Percentiles rank a stretch among this genome's conserved stretches.
Conservation (phyloP, 208 protist species). For the Leishmania tropica region DNA sequence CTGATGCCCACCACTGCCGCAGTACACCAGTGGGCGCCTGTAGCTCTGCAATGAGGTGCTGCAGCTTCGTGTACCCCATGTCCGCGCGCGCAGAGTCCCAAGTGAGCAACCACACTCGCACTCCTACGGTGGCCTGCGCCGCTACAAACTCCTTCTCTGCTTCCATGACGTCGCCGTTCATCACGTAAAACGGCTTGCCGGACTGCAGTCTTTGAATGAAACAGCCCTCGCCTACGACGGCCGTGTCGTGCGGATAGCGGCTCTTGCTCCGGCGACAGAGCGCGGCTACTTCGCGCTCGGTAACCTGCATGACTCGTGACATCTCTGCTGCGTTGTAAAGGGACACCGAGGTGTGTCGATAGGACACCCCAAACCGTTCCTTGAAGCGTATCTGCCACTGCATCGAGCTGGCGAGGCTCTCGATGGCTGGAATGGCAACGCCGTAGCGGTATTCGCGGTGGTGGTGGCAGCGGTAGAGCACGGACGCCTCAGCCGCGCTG, state of each 20-base stretch:
- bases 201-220: conserved; percentile 39
- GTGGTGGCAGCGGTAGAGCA: conserved; percentile 41
- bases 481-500: conserved; percentile 26
- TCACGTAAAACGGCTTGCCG: conserved; percentile 50
- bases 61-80: conserved; percentile 17
- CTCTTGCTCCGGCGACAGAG: conserved; percentile 21
- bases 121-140: conserved; percentile 8
- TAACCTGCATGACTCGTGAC: conserved; percentile 16
- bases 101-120: conserved; percentile 25
- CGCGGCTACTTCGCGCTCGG: conserved; percentile 22
- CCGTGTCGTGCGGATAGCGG: conserved; percentile 20
- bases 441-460: conserved; percentile 57
- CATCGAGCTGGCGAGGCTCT: conserved; percentile 25
- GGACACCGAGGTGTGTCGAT: conserved; percentile 11
- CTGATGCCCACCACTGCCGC: conserved; percentile 8
- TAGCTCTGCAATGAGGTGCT: conserved; percentile 14
- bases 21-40: conserved; percentile 15
- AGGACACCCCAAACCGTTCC: conserved; percentile 27
- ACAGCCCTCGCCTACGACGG: conserved; percentile 40
- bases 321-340: conserved; percentile 36
- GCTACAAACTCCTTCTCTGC: conserved; percentile 24
- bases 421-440: conserved; percentile 30
- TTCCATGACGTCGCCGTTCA: conserved; percentile 36
- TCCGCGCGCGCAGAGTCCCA: conserved; percentile 11
- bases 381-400: conserved; percentile 18